phyloP scores from a whole-genome alignment of 805 yeast genomes.

The Blastobotrys chiropterorum region DNA sequence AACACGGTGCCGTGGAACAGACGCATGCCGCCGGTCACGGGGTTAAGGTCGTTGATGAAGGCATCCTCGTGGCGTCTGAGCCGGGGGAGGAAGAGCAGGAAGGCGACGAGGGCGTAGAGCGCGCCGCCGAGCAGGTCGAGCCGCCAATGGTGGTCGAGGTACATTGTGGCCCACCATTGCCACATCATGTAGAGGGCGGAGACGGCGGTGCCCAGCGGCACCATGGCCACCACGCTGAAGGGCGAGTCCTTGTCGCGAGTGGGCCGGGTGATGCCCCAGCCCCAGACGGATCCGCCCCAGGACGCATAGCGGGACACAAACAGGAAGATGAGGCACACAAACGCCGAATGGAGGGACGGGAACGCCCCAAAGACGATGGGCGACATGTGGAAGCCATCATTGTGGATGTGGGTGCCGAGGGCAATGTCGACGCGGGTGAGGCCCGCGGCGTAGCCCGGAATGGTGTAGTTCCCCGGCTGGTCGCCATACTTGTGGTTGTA shows the following conservation, averaged over 20 bases:
- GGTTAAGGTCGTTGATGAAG: slow-evolving; percentile 21
- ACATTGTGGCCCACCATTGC: slow-evolving; percentile 75
- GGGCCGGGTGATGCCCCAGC: slow-evolving; percentile 7
- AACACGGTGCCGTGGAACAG: slow-evolving; percentile 45
- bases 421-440: slow-evolving; percentile 58
- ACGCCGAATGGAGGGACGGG: slow-evolving; percentile 26
- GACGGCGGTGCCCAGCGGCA: slow-evolving; percentile 20
- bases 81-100: slow-evolving; percentile 36
- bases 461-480: slow-evolving; percentile 50
- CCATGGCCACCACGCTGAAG: background rate
- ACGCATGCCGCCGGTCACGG: slow-evolving; percentile 48
- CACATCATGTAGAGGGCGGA: slow-evolving; percentile 42
- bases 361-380: slow-evolving; percentile 68
- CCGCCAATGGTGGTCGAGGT: slow-evolving; percentile 67
- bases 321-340: slow-evolving; percentile 35
- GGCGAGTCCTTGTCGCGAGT: background rate
- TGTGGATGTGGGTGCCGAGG: slow-evolving; percentile 53
- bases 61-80: slow-evolving; percentile 33
- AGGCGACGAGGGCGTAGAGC: slow-evolving; percentile 43
- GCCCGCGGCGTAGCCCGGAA: slow-evolving; percentile 69
- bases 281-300: slow-evolving; percentile 29
- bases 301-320: slow-evolving; percentile 37
- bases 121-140: slow-evolving; percentile 54
- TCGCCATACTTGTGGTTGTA: slow-evolving; percentile 59
- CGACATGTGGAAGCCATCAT: slow-evolving; percentile 57